Base-by-base conservation (phyloP, 108 stramenopile species). In the Cylindrotheca fusiformis region DNA sequence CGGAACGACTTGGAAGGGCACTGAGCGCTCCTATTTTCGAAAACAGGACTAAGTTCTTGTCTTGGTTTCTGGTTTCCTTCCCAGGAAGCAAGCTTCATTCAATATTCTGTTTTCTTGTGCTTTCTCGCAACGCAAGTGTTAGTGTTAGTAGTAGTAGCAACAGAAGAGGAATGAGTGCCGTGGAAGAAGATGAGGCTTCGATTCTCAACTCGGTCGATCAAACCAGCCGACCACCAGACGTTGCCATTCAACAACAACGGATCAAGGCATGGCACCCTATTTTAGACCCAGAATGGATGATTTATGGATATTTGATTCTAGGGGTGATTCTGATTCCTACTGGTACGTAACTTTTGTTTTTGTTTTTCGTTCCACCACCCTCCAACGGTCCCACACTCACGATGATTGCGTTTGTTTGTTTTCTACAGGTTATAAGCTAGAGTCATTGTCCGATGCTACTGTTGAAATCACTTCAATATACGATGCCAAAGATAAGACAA, bases 191-290 rank as follows among this genome's bases (percentile, higher is more conserved):
- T 18, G 77, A 79, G 32, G 77, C 69, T 3, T 58, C 60, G 17
- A 63, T 73, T 23, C 45, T 79, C 30, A 63, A 65, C 55, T 12
- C 60, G 29, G 68, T 75, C 17, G 72, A 84, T 46, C 86, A 82
- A 60, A 67, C 73, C 32, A 68, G 79, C 46, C 79, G 83, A 14
- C 93, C 93, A 2, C 20, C 27, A 20, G 82, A 90, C 64, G 53
- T 69, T 57, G 87, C 89, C 14, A 45, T 90, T 4, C 74, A 71
- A 45, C 95, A 96, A 60, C 97, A 98, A 63, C 74, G 93, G 20
- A 75, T 98, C 52, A 72, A 80, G 45, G 86, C 97, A 4, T 98
- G 97, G 97, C 83, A 92, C 75, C 97, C 97, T 1, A 79, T 97
- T 48, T 64, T 98, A 18, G 93, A 95, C 62, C 95, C 97, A 12